Evolutionary conservation across 148 eudicot species (phyloP).

Genomic region (Amaranthus cruentus): DNA sequence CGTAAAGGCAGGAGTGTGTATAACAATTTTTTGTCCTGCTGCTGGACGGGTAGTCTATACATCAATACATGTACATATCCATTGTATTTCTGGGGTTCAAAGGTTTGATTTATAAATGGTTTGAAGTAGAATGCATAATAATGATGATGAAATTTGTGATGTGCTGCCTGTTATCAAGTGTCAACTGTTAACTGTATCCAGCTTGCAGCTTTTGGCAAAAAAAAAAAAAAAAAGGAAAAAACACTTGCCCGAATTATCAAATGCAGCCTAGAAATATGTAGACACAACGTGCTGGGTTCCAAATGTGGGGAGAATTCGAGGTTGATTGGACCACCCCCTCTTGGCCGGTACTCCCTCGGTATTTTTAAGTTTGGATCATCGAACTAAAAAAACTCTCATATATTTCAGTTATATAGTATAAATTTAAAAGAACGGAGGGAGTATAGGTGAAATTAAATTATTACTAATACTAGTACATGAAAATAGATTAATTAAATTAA

Average conservation of each 20-base stretch:
- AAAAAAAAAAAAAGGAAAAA: too few species aligned
- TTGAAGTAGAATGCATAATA: neutral
- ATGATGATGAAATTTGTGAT: neutral
- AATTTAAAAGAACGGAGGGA: too few species aligned
- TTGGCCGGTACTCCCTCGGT: neutral
- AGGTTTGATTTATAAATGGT: neutral
- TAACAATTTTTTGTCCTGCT: neutral
- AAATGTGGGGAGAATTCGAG: neutral
- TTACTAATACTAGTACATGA: too few species aligned
- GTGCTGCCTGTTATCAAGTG: neutral
- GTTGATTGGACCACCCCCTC: neutral
- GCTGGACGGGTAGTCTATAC: neutral
- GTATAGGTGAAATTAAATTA: too few species aligned
- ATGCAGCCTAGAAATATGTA: neutral
- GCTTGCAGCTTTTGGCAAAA: slow-evolving; percentile 1
- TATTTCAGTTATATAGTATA: too few species aligned
- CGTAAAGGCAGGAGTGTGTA: neutral
- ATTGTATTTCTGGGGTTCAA: neutral
- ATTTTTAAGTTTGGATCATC: too few species aligned
- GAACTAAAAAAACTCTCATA: too few species aligned
- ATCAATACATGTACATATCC: slow-evolving; percentile 13
- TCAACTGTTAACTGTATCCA: slow-evolving; percentile 7
- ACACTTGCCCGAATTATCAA: neutral
- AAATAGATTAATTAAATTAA: too few species aligned
- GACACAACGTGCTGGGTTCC: neutral